Conservation (phyloP, 1,284 basidiomycete species). For the Caloboletus inedulis region DNA sequence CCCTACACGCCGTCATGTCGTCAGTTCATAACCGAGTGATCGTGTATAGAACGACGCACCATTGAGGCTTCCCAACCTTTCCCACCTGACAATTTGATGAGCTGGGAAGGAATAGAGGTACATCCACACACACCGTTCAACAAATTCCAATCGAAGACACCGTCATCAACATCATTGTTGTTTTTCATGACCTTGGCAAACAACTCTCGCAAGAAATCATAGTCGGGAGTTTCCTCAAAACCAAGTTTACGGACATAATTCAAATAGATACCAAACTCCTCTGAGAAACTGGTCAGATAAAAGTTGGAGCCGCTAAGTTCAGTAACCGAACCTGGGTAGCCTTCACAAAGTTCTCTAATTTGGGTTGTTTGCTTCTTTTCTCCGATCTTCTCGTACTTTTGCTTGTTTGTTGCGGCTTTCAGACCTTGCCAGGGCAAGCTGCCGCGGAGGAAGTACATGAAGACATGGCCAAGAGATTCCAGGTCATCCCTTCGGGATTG, state of each 20-base stretch:
- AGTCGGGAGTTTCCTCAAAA: constrained; percentile 96
- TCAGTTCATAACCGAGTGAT: constrained; percentile 16
- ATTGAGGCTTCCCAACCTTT: constrained; percentile 91
- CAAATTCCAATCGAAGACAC: constrained; percentile 95
- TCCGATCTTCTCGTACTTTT: constrained; percentile 98
- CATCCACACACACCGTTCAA: constrained; percentile 72
- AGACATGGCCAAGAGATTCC: constrained; percentile 94
- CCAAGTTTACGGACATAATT: constrained; percentile 96
- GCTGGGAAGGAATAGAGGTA: neutral
- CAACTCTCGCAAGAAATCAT: constrained; percentile 93
- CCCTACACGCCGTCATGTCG: constrained; percentile 35
- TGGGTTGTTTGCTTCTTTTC: constrained; percentile 97
- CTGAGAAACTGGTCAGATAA: constrained; percentile 71
- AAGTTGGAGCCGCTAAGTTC: constrained; percentile 73
- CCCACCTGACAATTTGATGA: constrained; percentile 52
- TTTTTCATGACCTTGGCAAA: constrained; percentile 93
- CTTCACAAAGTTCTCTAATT: constrained; percentile 93
- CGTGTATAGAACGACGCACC: constrained; percentile 43
- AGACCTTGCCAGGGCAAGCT: constrained; percentile 95
- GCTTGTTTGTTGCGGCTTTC: constrained; percentile 96
- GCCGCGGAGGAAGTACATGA: constrained; percentile 97
- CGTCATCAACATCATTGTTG: constrained; percentile 86
- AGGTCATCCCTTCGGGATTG: constrained; percentile 90
- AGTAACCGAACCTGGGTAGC: constrained; percentile 81
- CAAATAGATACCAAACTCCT: constrained; percentile 96